Evolutionary conservation across 2,329 filamentous ascomycete genomes (phyloP), one percentile per base, ranked within the genome.

Genomic region (Davidsoniella australis): DNA sequence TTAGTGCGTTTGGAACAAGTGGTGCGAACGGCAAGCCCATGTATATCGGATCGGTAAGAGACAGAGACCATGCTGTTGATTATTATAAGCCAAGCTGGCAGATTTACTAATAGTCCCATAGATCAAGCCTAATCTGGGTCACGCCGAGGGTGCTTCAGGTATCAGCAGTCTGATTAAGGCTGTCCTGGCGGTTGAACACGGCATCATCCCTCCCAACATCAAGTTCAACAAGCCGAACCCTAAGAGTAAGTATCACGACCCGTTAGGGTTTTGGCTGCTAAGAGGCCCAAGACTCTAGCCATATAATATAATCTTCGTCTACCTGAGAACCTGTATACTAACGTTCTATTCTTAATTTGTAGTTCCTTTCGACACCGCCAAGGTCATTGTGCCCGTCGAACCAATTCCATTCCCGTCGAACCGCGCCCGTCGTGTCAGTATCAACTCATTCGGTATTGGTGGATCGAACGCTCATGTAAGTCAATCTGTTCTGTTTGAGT

Each of bases 401-500:
- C 64, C 68, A 48, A 60, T 64, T 1, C 69, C 68, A 0, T 72
- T 68, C 70, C 68, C 0, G 62, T 59, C 41, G 63, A 64, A 41
- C 72, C 41, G 41, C 26, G 64, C 71, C 52, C 71, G 68, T 54
- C 61, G 73, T 52, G 53, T 54, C 3, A 57, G 55, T 23, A 51
- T 61, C 53, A 60, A 62, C 54, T 58, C 59, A 3, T 62, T 61
- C 10, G 60, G 58, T 0, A 59, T 57, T 6, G 58, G 60, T 0
- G 59, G 59, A 2, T 55, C 56, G 2, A 62, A 61, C n/a, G 55
- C 55, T 0, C 59, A 61, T 39, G 57, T 59, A 2, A 54, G 61
- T 24, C 48, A 72, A 72, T 58, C 66, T 62, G 46, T 72, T 72
- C 45, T 69, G 69, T 0, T 69, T 66, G 23, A 68, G 66, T 17